phyloP scores from a whole-genome alignment of 768 basidiomycete species.

The Xerocomellus amylosporus region DNA sequence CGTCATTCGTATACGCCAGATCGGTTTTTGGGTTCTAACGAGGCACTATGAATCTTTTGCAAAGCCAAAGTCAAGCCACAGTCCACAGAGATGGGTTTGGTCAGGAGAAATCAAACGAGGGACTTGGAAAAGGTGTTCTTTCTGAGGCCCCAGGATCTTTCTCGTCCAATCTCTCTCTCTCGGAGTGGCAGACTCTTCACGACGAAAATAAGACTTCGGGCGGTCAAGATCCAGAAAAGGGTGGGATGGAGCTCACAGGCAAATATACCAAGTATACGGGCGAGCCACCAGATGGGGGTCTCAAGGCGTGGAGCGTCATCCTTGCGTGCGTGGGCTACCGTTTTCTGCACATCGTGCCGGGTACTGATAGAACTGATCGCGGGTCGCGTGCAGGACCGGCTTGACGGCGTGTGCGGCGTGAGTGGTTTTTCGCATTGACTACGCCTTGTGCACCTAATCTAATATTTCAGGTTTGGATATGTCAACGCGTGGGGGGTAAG shows the following conservation, averaged over 20 bases:
- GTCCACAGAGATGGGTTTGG: background rate
- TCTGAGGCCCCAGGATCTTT: background rate
- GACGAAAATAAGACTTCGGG: background rate
- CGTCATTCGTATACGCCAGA: no score
- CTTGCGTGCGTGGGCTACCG: constrained; percentile 19
- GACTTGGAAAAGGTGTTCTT: no score
- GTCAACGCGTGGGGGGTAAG: constrained; percentile 73
- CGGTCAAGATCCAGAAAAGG: constrained; percentile 9
- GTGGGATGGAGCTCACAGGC: background rate
- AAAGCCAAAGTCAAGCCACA: background rate
- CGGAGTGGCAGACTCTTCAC: constrained; percentile 13
- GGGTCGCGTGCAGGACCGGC: constrained; percentile 8
- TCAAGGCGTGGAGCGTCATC: constrained; percentile 32
- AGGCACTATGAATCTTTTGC: background rate
- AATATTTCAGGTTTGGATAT: constrained; percentile 52
- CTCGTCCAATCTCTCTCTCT: background rate
- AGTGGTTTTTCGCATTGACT: constrained; percentile 8
- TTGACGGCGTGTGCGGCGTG: constrained; percentile 41
- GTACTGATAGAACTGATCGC: background rate
- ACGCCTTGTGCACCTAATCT: background rate
- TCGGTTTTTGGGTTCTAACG: no score
- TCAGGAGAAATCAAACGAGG: background rate
- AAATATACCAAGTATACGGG: constrained; percentile 21
- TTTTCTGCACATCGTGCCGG: background rate
- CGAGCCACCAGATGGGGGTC: constrained; percentile 29